These are phyloP conservation scores for Diaporthe batatas DNA, from an alignment of 2,329 filamentous ascomycete species.

Conservation along the genomic window DNA sequence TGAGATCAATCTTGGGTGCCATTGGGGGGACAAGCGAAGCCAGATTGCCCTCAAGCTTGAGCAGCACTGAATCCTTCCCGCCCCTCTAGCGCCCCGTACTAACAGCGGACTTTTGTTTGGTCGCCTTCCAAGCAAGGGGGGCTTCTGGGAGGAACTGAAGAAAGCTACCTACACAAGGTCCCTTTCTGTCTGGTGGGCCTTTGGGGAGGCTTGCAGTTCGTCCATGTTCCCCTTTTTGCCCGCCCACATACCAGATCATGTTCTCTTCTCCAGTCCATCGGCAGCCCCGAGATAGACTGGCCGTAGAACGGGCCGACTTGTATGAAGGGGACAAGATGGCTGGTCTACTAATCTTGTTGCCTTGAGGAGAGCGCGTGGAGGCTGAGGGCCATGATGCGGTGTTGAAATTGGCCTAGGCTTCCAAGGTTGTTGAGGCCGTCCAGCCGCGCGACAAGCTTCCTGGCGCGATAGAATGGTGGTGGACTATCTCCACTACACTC, in stretches of 20 bases:
- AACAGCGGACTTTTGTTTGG: constrained; percentile 10
- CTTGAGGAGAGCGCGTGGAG: constrained; percentile 6
- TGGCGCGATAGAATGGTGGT: neutral
- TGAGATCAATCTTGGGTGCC: constrained; percentile 1
- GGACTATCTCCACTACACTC: neutral
- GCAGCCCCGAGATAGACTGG: constrained; percentile 15
- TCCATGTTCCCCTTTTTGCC: constrained; percentile 18
- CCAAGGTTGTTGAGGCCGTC: neutral
- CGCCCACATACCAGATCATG: neutral
- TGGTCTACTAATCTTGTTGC: neutral
- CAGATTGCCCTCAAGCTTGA: neutral
- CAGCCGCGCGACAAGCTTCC: constrained; percentile 11
- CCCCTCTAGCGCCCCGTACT: neutral
- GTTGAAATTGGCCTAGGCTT: neutral
- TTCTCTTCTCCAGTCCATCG: neutral
- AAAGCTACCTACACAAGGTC: neutral
- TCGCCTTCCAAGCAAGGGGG: neutral
- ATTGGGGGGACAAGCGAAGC: neutral
- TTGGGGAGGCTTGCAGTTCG: neutral
- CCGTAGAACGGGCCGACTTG: constrained; percentile 15
- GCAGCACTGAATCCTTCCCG: constrained; percentile 16
- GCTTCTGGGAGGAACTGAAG: constrained; percentile 7
- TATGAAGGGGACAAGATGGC: neutral
- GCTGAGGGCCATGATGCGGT: constrained; percentile 12
- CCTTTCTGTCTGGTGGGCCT: neutral